Conservation (phyloP, 169 alveolate species). For the Plasmodium malariae region DNA sequence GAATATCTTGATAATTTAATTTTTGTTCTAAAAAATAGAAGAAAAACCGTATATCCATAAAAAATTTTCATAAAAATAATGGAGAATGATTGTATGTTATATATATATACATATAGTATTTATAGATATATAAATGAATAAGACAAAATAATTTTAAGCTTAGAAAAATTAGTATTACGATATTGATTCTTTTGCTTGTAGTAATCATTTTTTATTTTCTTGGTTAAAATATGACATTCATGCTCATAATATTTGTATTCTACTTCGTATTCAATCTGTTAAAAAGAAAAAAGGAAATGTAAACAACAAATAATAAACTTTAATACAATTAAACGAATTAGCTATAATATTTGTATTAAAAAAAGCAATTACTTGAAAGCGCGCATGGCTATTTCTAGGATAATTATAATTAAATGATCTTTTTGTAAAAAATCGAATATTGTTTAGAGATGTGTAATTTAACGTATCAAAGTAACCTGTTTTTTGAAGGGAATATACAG, state of each 20-base stretch:
- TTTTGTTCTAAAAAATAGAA: conserved; percentile 23
- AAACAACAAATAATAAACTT: background rate
- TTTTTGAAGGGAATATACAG: conserved; percentile 71
- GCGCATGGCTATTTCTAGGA: conserved; percentile 67
- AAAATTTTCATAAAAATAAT: background rate
- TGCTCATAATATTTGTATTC: conserved; percentile 76
- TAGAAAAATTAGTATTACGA: conserved; percentile 26
- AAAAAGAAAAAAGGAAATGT: background rate
- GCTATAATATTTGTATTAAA: background rate
- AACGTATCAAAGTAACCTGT: conserved; percentile 64
- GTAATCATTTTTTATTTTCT: conserved; percentile 76
- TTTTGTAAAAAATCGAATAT: conserved; percentile 70
- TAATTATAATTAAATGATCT: conserved; percentile 68
- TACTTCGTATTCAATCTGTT: conserved; percentile 68
- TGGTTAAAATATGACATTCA: conserved; percentile 59
- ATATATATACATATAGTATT: background rate
- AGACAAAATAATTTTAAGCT: background rate
- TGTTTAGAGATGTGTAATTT: conserved; percentile 71
- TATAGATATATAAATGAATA: background rate
- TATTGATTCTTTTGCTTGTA: conserved; percentile 41
- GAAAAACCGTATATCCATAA: background rate
- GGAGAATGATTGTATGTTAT: background rate
- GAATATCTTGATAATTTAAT: conserved; percentile 66
- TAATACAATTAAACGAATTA: background rate
- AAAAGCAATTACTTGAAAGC: conserved; percentile 65